A percentile compares a stretch with the other conserved stretches of the same genome.
phyloP scores from a whole-genome alignment of 2,329 filamentous ascomycete genomes.

The Botrytis fragariae region DNA sequence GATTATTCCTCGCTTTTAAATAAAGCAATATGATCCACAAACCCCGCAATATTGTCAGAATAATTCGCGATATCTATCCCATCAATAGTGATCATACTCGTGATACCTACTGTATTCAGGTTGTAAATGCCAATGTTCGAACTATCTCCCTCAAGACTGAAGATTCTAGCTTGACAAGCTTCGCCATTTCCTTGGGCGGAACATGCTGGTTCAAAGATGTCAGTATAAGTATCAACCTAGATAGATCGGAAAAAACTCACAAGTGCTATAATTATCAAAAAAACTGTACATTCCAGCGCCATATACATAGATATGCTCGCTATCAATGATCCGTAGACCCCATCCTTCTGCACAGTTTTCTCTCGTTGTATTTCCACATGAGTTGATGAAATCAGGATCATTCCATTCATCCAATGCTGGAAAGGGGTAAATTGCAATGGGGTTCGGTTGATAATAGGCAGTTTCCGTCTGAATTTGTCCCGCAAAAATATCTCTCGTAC shows the following conservation, averaged over 20 bases:
- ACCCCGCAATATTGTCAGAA: constrained; percentile 25
- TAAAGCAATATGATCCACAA: constrained; percentile 12
- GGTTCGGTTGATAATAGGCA: constrained; percentile 20
- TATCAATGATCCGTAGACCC: constrained; percentile 17
- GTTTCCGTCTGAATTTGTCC: constrained; percentile 35
- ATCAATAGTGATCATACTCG: constrained; percentile 29
- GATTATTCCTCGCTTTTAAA: neutral
- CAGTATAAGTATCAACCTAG: neutral
- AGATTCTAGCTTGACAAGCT: constrained; percentile 28
- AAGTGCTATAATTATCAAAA: constrained; percentile 17
- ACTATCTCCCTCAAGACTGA: constrained; percentile 25
- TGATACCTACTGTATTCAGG: constrained; percentile 28
- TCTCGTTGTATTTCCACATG: neutral
- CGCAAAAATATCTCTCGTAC: constrained; percentile 31
- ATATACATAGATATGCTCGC: constrained; percentile 1
- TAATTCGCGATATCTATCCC: constrained; percentile 23
- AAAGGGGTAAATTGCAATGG: constrained; percentile 2
- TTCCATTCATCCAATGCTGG: constrained; percentile 12
- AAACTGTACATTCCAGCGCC: constrained; percentile 21
- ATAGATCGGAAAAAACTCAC: neutral
- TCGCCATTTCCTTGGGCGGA: constrained; percentile 5
- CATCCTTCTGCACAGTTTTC: constrained; percentile 17
- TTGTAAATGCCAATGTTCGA: constrained; percentile 29
- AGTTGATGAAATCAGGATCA: constrained; percentile 10
- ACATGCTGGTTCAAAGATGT: neutral